Conservation (phyloP, 768 basidiomycete species). For the Auricularia sp. region DNA sequence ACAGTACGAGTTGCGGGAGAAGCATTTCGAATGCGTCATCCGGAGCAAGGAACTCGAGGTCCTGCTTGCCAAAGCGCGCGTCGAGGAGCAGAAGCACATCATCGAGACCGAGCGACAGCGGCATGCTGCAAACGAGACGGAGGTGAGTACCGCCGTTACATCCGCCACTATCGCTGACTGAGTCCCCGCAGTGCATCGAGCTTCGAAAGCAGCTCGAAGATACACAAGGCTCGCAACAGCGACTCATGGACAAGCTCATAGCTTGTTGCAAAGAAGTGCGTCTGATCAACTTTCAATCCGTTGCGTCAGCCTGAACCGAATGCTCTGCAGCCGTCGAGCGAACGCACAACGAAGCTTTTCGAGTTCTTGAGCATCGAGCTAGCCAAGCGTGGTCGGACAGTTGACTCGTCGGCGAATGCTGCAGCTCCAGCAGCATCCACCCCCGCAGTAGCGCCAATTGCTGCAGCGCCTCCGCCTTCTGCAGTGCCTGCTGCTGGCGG, state of each 20-base stretch:
- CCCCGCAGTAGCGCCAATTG: not conserved
- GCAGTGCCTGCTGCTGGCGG: not conserved
- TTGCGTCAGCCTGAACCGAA: conserved; percentile 8
- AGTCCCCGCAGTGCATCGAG: conserved; percentile 42
- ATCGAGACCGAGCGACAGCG: conserved; percentile 57
- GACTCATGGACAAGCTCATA: conserved; percentile 75
- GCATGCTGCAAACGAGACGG: conserved; percentile 59
- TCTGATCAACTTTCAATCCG: not conserved
- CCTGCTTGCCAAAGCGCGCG: conserved; percentile 73
- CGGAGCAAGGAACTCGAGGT: conserved; percentile 89
- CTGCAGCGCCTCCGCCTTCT: not conserved
- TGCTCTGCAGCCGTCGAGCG: conserved; percentile 57
- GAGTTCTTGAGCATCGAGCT: conserved; percentile 74
- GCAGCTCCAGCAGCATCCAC: not conserved
- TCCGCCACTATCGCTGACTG: not conserved
- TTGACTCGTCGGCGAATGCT: not conserved
- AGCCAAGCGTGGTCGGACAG: conserved; percentile 48
- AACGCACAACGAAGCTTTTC: conserved; percentile 72
- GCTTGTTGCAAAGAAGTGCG: conserved; percentile 82
- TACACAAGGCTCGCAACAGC: conserved; percentile 65
- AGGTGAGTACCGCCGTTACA: conserved; percentile 35
- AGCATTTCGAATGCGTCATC: conserved; percentile 85
- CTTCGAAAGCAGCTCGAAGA: conserved; percentile 70
- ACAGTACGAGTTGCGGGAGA: conserved; percentile 83
- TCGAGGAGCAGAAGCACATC: conserved; percentile 78